Base-by-base conservation (phyloP, 2,329 filamentous ascomycete genomes). In the Fusarium oligoseptatum region DNA sequence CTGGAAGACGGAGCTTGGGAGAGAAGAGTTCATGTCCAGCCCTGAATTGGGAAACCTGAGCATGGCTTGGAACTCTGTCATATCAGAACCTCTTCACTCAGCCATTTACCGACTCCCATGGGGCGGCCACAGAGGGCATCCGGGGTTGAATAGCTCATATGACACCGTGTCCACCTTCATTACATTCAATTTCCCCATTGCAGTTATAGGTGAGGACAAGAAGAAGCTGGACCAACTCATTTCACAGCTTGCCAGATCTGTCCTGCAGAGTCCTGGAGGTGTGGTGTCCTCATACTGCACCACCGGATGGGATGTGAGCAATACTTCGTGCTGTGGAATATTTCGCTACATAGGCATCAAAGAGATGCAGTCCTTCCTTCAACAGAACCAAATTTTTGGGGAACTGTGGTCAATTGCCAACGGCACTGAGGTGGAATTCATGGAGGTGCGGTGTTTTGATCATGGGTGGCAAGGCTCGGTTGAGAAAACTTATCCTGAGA, bases 391-490 rank as follows among this genome's bases (percentile, higher is more conserved):
- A n/a, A 6, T 66, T 4, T 41, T 57, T 10, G 63, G 41, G 14
- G n/a, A 7, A 20, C 17, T 69, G 3, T n/a, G 32, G 10, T 24
- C 39, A 14, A 12, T 29, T 36, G 56, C 32, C 2, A 50, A 41
- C 4, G 67, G 63, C 10, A 29, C 43, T 7, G 56, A 69, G 15
- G 15, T 69, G 2, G 69, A 73, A 7, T 69, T 69, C 27, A 11
- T 72, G 3, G 66, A 72, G n/a, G 65, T 66, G 1, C 57, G 50
- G 10, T 37, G 34, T 4, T 73, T 20, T 5, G 43, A 58, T 5
- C 56, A 72, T 6, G 70, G 70, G 2, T 73, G 70, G 70, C 70
- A 69, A 32, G 69, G 70, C 2, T 72, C 69, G 4, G 61, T 69
- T 1, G n/a, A 60, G 0, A 66, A 56, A 43, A 73, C 69, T 4